phyloP scores from a whole-genome alignment of 2,329 filamentous ascomycete genomes.

The Aspergillus tanneri region DNA sequence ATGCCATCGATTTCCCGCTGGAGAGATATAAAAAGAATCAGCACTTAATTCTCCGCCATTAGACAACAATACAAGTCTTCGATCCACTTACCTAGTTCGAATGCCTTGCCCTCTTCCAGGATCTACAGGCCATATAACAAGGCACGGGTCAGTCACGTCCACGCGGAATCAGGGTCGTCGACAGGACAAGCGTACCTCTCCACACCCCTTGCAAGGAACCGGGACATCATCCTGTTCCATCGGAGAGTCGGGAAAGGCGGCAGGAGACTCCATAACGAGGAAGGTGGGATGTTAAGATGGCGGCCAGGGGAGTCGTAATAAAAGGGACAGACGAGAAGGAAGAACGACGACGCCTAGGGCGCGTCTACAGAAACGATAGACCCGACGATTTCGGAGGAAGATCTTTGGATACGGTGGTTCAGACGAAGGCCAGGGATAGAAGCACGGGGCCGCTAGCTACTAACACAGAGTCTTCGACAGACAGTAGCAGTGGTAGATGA shows the following conservation, averaged over 20 bases:
- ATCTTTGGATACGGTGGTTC: conserved; percentile 8
- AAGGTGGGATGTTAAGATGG: background rate
- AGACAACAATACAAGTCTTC: conserved; percentile 6
- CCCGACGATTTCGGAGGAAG: background rate
- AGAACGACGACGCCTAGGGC: conserved; percentile 3
- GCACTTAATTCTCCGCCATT: conserved; percentile 26
- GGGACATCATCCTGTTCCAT: conserved; percentile 76
- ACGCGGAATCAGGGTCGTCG: background rate
- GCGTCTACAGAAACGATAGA: conserved; percentile 7
- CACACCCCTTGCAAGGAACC: conserved; percentile 89
- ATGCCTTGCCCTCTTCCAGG: conserved; percentile 96
- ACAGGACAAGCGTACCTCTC: conserved; percentile 62
- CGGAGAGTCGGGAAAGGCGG: conserved; percentile 57
- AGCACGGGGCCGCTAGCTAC: no score
- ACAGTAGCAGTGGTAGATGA: no score
- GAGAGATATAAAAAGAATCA: conserved; percentile 27
- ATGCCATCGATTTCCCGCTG: conserved; percentile 96
- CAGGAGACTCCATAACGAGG: conserved; percentile 54
- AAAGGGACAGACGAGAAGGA: background rate
- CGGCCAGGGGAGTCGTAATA: background rate
- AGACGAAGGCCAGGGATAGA: background rate
- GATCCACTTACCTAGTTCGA: conserved; percentile 74
- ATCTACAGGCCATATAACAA: conserved; percentile 58
- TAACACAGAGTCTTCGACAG: no score
- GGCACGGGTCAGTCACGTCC: background rate